Base-by-base conservation (phyloP, 257 asterid species). In the Cruciata laevipes region DNA sequence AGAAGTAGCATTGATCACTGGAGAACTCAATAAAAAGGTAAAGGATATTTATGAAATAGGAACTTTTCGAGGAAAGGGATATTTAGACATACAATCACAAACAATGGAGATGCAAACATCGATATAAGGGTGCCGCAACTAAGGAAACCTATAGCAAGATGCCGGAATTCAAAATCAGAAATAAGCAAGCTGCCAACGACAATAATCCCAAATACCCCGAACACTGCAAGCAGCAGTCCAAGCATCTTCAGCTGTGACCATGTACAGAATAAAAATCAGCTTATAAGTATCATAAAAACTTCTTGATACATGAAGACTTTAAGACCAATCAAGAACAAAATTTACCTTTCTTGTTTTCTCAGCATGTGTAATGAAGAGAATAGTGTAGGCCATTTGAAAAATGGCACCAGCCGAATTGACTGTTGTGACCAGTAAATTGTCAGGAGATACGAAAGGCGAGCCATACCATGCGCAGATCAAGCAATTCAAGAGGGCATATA, bases 391-490 rank as follows among this genome's bases (percentile, higher is more conserved):
- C 24, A 83, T 10, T 71, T 86, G 92, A 75, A 83, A 83, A 73
- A 79, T 40, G 31, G 85, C 80, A 27, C 89, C 93, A 10, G 79
- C 33, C 32, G 89, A 84, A 79, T 86, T 86, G 59, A 86, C 93
- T 0, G 89, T 84, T 7, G 83, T 77, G 51, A 86, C 88, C 23
- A 82, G 76, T 25, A 86, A 60, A 75, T 84, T 82, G 77, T 77
- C 80, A 11, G 61, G n/a, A 32, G 93, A 86, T 62, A 86, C 63
- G 74, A 86, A 49, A 38, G 93, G 93, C 77, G 75, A 77, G 64
- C 89, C 89, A 69, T 86, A 86, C 89, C 93, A 86, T 32, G 88
- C 89, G 32, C 89, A 82, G 74, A 86, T 80, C 72, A 86, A 77
- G 80, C 87, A 86, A 74, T 86, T 86, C 78, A 86, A 65, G 69